These are phyloP conservation scores for Cordyceps pruinosa DNA, from an alignment of 2,329 filamentous ascomycete species.

Conservation along the genomic window DNA sequence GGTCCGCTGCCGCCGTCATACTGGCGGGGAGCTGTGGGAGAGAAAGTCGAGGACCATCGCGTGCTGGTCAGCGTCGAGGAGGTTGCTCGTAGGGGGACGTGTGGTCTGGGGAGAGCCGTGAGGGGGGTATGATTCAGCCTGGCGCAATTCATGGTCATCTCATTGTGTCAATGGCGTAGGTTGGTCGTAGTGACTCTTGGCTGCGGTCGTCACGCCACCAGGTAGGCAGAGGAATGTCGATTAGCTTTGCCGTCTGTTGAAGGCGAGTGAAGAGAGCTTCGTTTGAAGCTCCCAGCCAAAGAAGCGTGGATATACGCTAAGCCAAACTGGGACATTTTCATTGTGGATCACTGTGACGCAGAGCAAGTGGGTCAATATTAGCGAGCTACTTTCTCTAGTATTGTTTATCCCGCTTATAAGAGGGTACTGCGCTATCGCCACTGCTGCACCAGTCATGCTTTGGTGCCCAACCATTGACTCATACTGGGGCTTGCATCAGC, in stretches of 20 bases:
- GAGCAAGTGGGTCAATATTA: not conserved
- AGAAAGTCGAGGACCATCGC: not conserved
- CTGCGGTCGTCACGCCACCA: not conserved
- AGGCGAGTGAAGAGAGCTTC: not conserved
- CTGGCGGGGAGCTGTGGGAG: not conserved
- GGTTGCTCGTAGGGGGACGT: not conserved
- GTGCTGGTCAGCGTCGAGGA: not conserved
- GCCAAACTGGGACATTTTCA: not conserved
- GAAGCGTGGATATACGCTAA: not conserved
- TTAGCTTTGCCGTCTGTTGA: not conserved
- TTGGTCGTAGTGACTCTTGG: not conserved
- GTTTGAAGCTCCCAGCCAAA: not conserved
- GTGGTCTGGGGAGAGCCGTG: not conserved
- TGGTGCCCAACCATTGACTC: conserved; percentile 10
- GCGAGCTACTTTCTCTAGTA: not conserved
- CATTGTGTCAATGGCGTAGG: conserved; percentile 1
- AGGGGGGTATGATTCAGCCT: conserved; percentile 3
- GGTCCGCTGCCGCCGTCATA: not conserved
- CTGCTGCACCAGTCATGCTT: not conserved
- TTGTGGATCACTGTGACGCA: conserved; percentile 6
- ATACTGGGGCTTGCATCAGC: conserved; percentile 10
- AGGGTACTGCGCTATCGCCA: not conserved
- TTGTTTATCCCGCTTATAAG: not conserved
- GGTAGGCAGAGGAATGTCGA: not conserved
- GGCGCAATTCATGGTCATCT: not conserved